Evolutionary conservation across 306 rosid species (phyloP), one percentile per base, ranked within the genome.

Genomic region (Malus fusca): DNA sequence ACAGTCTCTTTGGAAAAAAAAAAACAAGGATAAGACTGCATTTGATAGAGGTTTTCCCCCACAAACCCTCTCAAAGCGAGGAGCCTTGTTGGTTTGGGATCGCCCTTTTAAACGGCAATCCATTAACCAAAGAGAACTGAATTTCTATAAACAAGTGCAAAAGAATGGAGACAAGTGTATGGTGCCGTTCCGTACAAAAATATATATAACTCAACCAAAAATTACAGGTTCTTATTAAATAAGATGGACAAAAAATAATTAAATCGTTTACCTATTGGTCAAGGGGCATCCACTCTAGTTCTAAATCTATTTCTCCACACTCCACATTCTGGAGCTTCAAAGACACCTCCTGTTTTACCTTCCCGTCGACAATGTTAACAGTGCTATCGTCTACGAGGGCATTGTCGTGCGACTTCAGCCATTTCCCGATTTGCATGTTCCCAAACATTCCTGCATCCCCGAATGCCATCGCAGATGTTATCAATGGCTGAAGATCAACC

Each of bases 311-410:
- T 76, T 90, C 98, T 75, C 99, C 99, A 67, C 76, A 85, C 84
- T 96, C 99, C 80, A 96, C 99, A 52, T 96, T 90, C 85, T 92
- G 99, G 75, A 96, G 99, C 87, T 90, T 89, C 72, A 96, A 84
- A 13, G 79, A 11, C 77, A 96, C 80, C 70, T 72, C 84, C 82
- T 96, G 99, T 85, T 83, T 89, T 75, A 92, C 80, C 80, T 65
- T 89, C 28, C 99, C 99, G 53, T 92, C 93, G 21, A 70, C 28
- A 73, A 96, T 96, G 78, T 88, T 86, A 63, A 96, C 96, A 4
- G 85, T 64, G 86, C 99, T 96, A 79, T 96, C 99, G 37, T 72
- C 86, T 25, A 82, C 13, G 33, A 96, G 97, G 22, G 97, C 91
- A 26, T 96, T 96, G 85, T 92, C 99, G 63, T 92, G 77, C 3